Evolutionary conservation across 1,284 basidiomycete genomes (phyloP).

Genomic region (Apiotrichum siamense): DNA sequence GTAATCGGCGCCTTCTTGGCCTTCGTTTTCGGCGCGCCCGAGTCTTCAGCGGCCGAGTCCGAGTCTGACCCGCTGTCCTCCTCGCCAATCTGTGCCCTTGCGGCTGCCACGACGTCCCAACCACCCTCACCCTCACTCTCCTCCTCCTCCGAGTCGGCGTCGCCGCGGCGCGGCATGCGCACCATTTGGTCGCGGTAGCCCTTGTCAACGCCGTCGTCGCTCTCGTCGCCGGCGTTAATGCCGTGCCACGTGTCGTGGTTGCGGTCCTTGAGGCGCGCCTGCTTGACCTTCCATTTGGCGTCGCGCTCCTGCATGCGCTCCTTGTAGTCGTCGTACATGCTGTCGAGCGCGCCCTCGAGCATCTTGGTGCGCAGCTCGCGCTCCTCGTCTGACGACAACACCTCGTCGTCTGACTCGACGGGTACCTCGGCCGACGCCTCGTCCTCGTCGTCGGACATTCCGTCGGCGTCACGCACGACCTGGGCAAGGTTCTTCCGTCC

Average conservation of each 20-base stretch:
- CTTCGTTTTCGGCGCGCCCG: conserved; percentile 21
- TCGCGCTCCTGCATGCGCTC: conserved; percentile 76
- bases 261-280: conserved; percentile 69
- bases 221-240: conserved; percentile 49
- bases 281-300: conserved; percentile 81
- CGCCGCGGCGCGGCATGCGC: conserved; percentile 25
- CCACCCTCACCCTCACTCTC: conserved; percentile 58
- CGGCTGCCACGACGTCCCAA: conserved; percentile 64
- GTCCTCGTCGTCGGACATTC: conserved; percentile 48
- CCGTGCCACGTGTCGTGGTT: conserved; percentile 70
- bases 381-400: conserved; percentile 64
- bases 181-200: conserved; percentile 26
- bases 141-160: conserved; percentile 53
- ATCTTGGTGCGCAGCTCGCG: conserved; percentile 57
- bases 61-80: conserved; percentile 51
- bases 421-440: conserved; percentile 19
- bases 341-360: conserved; percentile 81
- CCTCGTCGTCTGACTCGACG: conserved; percentile 51
- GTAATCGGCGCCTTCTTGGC: conserved; percentile 15
- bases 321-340: conserved; percentile 81
- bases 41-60: conserved; percentile 33
- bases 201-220: conserved; percentile 46
- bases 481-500: conserved; percentile 49
- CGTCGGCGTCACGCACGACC: conserved; percentile 50
- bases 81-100: conserved; percentile 57